phyloP scores from a whole-genome alignment of 345 rosid species.

The Geranium rotundifolium region DNA sequence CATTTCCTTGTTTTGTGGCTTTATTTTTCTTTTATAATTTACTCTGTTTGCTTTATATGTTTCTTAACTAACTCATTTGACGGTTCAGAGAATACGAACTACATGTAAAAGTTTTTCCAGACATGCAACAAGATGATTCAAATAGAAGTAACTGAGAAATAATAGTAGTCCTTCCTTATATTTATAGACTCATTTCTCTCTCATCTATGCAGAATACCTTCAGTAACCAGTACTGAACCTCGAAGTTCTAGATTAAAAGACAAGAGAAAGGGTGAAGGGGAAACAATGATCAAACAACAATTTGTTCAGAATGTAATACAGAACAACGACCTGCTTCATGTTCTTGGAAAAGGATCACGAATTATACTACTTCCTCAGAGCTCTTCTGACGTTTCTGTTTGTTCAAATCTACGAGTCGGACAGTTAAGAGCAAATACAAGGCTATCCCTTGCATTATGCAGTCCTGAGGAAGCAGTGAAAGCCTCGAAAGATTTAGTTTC shows the following conservation, averaged over 20 bases:
- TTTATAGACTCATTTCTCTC: background rate
- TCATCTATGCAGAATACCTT: conserved; percentile 48
- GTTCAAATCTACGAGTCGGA: conserved; percentile 61
- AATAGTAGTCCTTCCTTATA: no score
- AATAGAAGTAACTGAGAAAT: no score
- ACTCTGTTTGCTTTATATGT: no score
- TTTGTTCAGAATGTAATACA: conserved; percentile 60
- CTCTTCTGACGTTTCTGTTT: conserved; percentile 59
- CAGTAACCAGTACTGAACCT: conserved; percentile 43
- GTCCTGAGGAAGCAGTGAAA: conserved; percentile 25
- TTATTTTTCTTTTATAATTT: no score
- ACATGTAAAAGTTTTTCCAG: no score
- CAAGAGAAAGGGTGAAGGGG: conserved; percentile 83
- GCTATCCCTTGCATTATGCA: conserved; percentile 9
- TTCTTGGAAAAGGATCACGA: conserved; percentile 72
- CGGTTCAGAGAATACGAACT: no score
- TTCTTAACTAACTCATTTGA: no score
- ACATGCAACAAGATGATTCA: no score
- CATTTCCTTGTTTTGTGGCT: no score
- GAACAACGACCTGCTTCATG: conserved; percentile 55
- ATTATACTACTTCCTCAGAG: conserved; percentile 64
- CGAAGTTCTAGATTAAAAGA: conserved; percentile 90
- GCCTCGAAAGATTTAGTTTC: conserved; percentile 27
- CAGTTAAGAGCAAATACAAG: conserved; percentile 34
- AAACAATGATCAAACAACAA: conserved; percentile 62